Percentiles rank a stretch among this genome's conserved stretches.
Conservation (phyloP, 2,329 filamentous ascomycete species). For the Curvularia lunata region DNA sequence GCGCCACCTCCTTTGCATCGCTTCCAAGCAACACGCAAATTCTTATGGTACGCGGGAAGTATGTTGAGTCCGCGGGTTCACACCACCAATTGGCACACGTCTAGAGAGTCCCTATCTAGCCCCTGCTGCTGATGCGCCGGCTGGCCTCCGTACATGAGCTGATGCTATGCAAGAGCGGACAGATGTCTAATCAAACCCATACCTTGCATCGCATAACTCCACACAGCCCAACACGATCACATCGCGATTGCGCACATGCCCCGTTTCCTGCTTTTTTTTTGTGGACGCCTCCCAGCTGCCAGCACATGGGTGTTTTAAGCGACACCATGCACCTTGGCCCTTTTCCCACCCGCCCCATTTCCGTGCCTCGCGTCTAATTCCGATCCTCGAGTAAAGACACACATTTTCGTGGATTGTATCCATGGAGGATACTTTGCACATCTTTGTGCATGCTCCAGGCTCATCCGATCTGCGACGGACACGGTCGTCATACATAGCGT, state of each 20-base stretch:
- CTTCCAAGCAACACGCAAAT: not conserved
- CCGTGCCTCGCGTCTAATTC: not conserved
- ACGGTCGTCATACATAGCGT: not conserved
- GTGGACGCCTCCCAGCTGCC: not conserved
- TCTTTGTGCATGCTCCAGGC: not conserved
- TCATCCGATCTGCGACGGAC: not conserved
- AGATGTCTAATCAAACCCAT: not conserved
- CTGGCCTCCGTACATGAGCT: not conserved
- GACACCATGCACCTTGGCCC: not conserved
- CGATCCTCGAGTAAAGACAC: not conserved
- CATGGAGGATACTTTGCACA: not conserved
- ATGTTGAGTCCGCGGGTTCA: not conserved
- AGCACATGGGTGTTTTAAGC: not conserved
- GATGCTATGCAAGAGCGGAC: conserved; percentile 4
- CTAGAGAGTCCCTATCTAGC: not conserved
- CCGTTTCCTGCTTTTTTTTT: not conserved
- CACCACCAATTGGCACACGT: not conserved
- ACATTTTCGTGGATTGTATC: not conserved
- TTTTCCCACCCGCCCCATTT: not conserved
- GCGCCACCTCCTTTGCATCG: not conserved
- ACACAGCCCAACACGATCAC: not conserved
- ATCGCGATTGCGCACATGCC: conserved; percentile 2
- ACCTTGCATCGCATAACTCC: not conserved
- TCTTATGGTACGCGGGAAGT: not conserved
- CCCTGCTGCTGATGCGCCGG: not conserved